These are phyloP conservation scores for Cyclotella sp. DNA, from an alignment of 108 stramenopile genomes.

Conservation along the genomic window DNA sequence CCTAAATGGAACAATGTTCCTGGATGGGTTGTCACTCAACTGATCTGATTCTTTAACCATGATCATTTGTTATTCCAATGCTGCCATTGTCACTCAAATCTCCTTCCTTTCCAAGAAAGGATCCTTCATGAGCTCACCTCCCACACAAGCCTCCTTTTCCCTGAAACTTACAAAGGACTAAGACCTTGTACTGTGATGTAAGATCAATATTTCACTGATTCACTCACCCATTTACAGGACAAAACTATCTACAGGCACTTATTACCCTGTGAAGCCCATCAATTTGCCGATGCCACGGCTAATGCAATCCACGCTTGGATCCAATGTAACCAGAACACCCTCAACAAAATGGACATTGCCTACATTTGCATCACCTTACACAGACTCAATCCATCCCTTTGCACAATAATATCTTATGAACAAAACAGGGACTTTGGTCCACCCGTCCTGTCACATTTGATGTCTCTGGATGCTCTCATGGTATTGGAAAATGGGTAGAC, in stretches of 20 bases:
- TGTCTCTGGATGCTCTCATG: not conserved
- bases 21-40: not conserved
- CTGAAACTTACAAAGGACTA: conserved; percentile 4
- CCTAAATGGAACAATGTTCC: not conserved
- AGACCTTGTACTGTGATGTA: not conserved
- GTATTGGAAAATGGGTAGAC: conserved; percentile 13
- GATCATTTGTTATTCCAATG: not conserved
- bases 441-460: conserved; percentile 13
- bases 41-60: not conserved
- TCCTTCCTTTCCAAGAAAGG: not conserved
- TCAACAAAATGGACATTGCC: not conserved
- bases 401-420: not conserved
- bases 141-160: conserved; percentile 1
- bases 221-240: not conserved
- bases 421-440: not conserved
- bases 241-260: not conserved
- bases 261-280: too few species aligned
- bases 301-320: not conserved
- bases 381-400: not conserved
- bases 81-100: not conserved
- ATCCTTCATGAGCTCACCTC: not conserved
- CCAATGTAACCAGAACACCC: too few species aligned
- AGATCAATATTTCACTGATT: not conserved
- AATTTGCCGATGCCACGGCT: not conserved
- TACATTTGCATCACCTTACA: not conserved